phyloP scores from a whole-genome alignment of 2,329 filamentous ascomycete genomes.

The Penicillium sp. region DNA sequence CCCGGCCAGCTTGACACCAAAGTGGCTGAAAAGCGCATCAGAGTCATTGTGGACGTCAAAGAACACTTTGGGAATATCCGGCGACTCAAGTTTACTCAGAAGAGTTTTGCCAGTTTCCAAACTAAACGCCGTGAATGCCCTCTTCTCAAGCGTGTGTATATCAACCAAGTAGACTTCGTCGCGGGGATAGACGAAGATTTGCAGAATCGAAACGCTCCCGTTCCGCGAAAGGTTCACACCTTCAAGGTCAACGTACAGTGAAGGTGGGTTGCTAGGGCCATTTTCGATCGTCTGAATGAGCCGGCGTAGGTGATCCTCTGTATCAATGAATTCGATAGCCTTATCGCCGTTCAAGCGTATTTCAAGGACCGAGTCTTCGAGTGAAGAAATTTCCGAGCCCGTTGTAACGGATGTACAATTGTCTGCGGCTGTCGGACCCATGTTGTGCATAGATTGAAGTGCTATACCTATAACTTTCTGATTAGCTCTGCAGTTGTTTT shows the following conservation, averaged over 20 bases:
- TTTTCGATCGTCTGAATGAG: background rate
- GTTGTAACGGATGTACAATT: background rate
- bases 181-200: conserved; percentile 43
- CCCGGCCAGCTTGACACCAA: conserved; percentile 50
- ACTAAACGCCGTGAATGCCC: conserved; percentile 49
- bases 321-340: background rate
- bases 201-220: conserved; percentile 55
- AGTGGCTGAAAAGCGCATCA: conserved; percentile 59
- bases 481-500: background rate
- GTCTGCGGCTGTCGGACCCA: background rate
- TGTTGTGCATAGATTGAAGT: background rate
- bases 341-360: background rate
- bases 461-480: too few relatives aligned
- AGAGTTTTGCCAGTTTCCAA: conserved; percentile 36
- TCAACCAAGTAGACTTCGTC: conserved; percentile 54
- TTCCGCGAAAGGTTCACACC: conserved; percentile 52
- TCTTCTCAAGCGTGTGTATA: conserved; percentile 44
- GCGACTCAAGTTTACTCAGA: conserved; percentile 53
- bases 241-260: conserved; percentile 56
- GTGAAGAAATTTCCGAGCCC: background rate
- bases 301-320: background rate
- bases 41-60: conserved; percentile 67
- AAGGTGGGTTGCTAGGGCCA: background rate
- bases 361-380: background rate
- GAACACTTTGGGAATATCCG: conserved; percentile 57